Evolutionary conservation across 2,329 filamentous ascomycete species (phyloP), one percentile per base, ranked within the genome.

Genomic region (Pseudophaeomoniella oleicola): DNA sequence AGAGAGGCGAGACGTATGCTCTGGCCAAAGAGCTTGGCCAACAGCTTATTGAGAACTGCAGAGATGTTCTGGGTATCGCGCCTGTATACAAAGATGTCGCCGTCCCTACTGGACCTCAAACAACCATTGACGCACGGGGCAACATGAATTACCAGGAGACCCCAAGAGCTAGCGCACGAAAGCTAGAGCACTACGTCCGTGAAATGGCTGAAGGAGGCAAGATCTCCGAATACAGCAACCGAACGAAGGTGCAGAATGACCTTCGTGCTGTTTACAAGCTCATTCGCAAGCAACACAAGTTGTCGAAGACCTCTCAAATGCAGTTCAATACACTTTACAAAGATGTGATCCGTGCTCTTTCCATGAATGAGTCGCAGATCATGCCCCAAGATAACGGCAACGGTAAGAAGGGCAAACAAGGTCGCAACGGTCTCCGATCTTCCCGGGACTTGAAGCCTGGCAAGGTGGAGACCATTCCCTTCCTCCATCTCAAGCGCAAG

Each of bases 181-280:
- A 98, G 65, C 74, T 98, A 32, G 90, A 98, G 64, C 88, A 96
- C 59, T 98, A 98, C 52, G 90, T 98, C 35, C 84, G 84, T 54
- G 86, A 96, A 58, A 96, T 98, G 90, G 88, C 88, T 6, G 87
- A 94, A 49, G 90, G 90, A 44, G 90, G 90, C 54, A 96, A 94
- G 63, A 92, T 98, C 50, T 94, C 88, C 18, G 90, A 98, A 59
- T 98, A 98, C 57, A 90, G 88, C 55, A 96, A 94, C 66, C 80
- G 90, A 31, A 90, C 87, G 46, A 98, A 96, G 71, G 90, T 98
- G 19, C 90, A 96, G 62, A 92, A 86, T 54, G 90, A 96, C 55
- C 71, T 98, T 30, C 79, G 82, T 54, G 83, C 83, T 48, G 90
- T 98, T 51, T 96, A 96, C 71, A 94, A 92, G 69, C 76, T 98